Base-by-base conservation (phyloP, 345 rosid species). In the Ailanthus altissimus region DNA sequence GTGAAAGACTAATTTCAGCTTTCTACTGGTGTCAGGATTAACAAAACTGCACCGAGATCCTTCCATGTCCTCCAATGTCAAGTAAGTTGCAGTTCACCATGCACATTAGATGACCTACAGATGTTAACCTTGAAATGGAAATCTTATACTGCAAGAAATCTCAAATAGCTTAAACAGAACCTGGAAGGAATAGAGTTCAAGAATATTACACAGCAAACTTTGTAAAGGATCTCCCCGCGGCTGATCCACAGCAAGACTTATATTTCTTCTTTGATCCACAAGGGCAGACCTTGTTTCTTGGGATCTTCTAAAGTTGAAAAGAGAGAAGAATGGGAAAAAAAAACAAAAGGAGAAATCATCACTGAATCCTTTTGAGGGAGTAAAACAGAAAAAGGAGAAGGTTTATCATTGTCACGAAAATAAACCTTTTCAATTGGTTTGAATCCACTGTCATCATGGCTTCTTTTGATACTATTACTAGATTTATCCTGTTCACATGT, bases 241-340 rank as follows among this genome's bases (percentile, higher is more conserved):
- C 92, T 74, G 96, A 75, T 75, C 97, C 97, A 67, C 99, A 95
- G 78, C 96, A 93, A 57, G 98, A 84, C 83, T 93, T 96, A 88
- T 92, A 85, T 84, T 93, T 96, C 89, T 87, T 93, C 91, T 86
- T 92, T 36, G 98, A 93, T 65, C 98, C 98, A 72, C 97, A 93
- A 38, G 91, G 90, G 75, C 98, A 93, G 18, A 77, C 57, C 81
- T 90, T 88, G 80, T 90, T 93, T 85, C 93, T 87, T 14, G 93
- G 75, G 49, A 93, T 83, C 83, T 88, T 89, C 92, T 88, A 85
- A 84, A 77, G 49, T 80, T 77, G 67, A 46, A 16, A 8, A 46
- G 45, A 65, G 23, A 25, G 49, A 38, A 69, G 7, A 50, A 53
- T 23, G 67, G 43, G 23, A 6, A 32, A 74, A 46, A 61, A 1